These are phyloP conservation scores for Cryptococcus amylolentus DNA, from an alignment of 1,284 basidiomycete genomes.

Conservation along the genomic window DNA sequence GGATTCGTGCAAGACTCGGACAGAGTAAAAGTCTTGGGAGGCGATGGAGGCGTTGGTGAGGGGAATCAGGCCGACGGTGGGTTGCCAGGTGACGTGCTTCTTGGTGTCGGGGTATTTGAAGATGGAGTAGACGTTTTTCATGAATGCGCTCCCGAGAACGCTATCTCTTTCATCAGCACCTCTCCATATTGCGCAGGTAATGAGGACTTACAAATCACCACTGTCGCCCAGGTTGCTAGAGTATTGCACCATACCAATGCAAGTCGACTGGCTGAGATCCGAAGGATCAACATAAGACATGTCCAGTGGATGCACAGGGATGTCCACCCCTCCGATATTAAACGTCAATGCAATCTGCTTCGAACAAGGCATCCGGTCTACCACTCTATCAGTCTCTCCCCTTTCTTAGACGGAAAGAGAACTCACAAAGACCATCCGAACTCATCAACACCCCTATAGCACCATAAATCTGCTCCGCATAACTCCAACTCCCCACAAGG, in stretches of 20 bases:
- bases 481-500: slow-evolving; percentile 30
- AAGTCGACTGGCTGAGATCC: slow-evolving; percentile 34
- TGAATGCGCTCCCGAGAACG: slow-evolving; percentile 45
- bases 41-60: slow-evolving; percentile 42
- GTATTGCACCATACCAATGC: slow-evolving; percentile 47
- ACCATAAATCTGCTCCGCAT: slow-evolving; percentile 41
- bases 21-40: slow-evolving; percentile 47
- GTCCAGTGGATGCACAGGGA: slow-evolving; percentile 47
- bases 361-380: slow-evolving; percentile 48
- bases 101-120: slow-evolving; percentile 45
- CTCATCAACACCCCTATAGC: slow-evolving; percentile 34
- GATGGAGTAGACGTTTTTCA: slow-evolving; percentile 50
- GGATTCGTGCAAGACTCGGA: slow-evolving; percentile 37
- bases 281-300: slow-evolving; percentile 42
- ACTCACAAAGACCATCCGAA: slow-evolving; percentile 40
- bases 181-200: not conserved
- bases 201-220: slow-evolving; percentile 39
- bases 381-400: not conserved
- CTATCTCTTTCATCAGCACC: slow-evolving; percentile 7
- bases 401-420: not conserved
- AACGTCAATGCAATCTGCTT: slow-evolving; percentile 40
- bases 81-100: slow-evolving; percentile 36
- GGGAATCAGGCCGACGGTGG: slow-evolving; percentile 41
- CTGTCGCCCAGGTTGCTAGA: slow-evolving; percentile 23
- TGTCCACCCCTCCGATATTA: slow-evolving; percentile 33